Evolutionary conservation across 345 rosid genomes (phyloP).

Genomic region (Microthlaspi erraticum): DNA sequence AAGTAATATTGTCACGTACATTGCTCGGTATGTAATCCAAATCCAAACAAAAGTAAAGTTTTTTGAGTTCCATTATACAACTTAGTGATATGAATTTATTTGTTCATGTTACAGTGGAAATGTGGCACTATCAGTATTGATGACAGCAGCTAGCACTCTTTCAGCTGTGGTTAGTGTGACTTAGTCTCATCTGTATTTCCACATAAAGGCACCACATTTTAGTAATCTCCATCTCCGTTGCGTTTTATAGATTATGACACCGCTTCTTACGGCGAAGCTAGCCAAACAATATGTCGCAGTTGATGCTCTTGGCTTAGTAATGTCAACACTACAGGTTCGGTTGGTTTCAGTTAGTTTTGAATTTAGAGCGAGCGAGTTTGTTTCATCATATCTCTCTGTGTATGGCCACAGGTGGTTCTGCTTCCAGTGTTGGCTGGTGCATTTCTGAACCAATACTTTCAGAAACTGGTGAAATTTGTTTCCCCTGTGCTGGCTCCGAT

Average conservation of each 20-base stretch:
- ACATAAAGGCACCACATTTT: conserved; percentile 3
- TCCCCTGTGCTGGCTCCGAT: conserved; percentile 85
- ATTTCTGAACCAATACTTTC: conserved; percentile 78
- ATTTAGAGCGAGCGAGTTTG: background rate
- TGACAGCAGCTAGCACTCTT: conserved; percentile 91
- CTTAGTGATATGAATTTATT: conserved; percentile 37
- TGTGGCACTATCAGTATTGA: conserved; percentile 88
- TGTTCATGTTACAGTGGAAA: conserved; percentile 65
- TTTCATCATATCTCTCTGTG: background rate
- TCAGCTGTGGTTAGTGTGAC: conserved; percentile 80
- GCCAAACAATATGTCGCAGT: conserved; percentile 88
- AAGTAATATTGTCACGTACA: conserved; percentile 87
- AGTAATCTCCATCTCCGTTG: background rate
- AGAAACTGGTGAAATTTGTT: conserved; percentile 67
- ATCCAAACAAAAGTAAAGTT: background rate
- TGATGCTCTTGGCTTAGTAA: conserved; percentile 70
- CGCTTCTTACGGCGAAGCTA: conserved; percentile 81
- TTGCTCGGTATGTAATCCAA: conserved; percentile 63
- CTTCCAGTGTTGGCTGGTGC: conserved; percentile 89
- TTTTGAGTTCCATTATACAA: conserved; percentile 12
- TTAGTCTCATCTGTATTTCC: background rate
- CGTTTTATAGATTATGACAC: conserved; percentile 77
- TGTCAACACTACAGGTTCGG: conserved; percentile 75
- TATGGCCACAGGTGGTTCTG: conserved; percentile 69
- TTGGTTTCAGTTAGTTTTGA: conserved; percentile 32